Percentiles rank a stretch among this genome's conserved stretches.
These are phyloP conservation scores for Hymenochaete sp. DNA, from an alignment of 1,284 basidiomycete species.

Conservation along the genomic window DNA sequence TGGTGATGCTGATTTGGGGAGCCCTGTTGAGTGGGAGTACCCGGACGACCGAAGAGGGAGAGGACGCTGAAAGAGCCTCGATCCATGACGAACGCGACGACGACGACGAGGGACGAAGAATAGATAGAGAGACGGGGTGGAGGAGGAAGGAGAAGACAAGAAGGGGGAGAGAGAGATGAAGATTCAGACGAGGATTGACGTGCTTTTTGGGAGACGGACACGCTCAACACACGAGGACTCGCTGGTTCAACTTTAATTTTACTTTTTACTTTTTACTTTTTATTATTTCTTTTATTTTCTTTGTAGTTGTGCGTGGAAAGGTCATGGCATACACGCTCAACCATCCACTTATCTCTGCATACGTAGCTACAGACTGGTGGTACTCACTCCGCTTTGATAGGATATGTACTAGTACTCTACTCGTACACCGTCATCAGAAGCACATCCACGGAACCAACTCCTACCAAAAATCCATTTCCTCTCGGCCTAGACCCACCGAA, in stretches of 20 bases:
- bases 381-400: no score
- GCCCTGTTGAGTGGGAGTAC: constrained; percentile 41
- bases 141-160: constrained; percentile 4
- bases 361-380: no score
- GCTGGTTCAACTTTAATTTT: background rate
- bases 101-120: constrained; percentile 17
- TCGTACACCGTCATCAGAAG: no score
- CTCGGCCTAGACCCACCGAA: no score
- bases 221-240: background rate
- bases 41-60: constrained; percentile 53
- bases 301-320: background rate
- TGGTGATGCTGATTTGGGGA: constrained; percentile 31
- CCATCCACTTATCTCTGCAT: no score
- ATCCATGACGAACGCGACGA: constrained; percentile 27
- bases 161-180: background rate
- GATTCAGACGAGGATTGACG: background rate
- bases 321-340: no score
- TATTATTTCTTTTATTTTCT: background rate
- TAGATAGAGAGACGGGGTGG: constrained; percentile 6
- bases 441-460: no score
- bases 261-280: background rate
- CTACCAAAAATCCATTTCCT: no score
- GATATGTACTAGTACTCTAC: no score
- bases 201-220: background rate
- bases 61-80: constrained; percentile 26